phyloP scores from a whole-genome alignment of 2,329 filamentous ascomycete genomes.

The Alternaria incomplexa region DNA sequence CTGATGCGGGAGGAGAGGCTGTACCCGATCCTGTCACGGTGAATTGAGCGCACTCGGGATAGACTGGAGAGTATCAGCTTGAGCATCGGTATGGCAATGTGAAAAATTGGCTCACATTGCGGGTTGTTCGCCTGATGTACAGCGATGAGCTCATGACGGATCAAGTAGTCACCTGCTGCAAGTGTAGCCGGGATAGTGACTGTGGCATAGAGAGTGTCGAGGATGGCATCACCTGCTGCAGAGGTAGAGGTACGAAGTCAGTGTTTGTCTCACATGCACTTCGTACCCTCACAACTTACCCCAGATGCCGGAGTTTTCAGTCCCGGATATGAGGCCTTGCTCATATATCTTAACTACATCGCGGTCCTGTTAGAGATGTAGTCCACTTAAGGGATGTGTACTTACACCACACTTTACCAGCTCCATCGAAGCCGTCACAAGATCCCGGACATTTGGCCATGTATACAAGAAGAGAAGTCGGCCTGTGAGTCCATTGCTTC shows the following conservation, averaged over 20 bases:
- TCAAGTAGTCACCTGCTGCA: conserved; percentile 61
- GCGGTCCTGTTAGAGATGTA: conserved; percentile 24
- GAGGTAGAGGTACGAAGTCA: no score
- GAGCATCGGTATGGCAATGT: not conserved
- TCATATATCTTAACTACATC: conserved; percentile 61
- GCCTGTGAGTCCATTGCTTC: conserved; percentile 63
- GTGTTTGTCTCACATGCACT: no score
- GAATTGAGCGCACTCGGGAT: conserved; percentile 64
- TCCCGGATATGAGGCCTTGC: conserved; percentile 56
- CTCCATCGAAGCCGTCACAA: conserved; percentile 59
- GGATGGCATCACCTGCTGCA: conserved; percentile 53
- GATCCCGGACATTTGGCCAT: conserved; percentile 55
- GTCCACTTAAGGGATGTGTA: not conserved
- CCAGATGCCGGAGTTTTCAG: conserved; percentile 56
- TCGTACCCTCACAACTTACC: no score
- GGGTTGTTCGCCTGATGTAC: conserved; percentile 61
- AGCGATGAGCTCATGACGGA: conserved; percentile 64
- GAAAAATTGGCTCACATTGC: conserved; percentile 43
- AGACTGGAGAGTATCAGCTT: conserved; percentile 51
- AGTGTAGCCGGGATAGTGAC: conserved; percentile 57
- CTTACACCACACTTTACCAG: conserved; percentile 55
- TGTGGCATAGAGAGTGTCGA: conserved; percentile 56
- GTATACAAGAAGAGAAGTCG: conserved; percentile 64
- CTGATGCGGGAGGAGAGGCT: conserved; percentile 48
- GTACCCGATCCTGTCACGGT: conserved; percentile 58